Base-by-base conservation (phyloP, 495 filamentous ascomycete species). In the Thozetella sp. region DNA sequence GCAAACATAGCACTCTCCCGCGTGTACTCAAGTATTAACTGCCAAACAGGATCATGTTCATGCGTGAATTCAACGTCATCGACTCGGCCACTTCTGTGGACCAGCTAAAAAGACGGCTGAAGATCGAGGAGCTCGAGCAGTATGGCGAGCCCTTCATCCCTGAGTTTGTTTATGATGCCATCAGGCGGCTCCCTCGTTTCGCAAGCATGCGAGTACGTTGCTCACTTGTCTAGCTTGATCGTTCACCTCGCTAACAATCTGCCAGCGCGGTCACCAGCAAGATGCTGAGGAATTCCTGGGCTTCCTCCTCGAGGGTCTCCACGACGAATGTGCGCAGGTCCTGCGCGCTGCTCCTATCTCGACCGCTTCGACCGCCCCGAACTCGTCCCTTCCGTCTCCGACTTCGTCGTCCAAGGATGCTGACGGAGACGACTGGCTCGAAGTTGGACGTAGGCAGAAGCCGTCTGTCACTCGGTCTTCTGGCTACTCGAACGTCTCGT, bases 241-340 rank as follows among this genome's bases (percentile, higher is more conserved):
- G 22, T 22, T 56, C 19, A 22, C 12, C 64, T 56, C 63, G 55
- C 73, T 80, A 68, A 79, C 56, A 25, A 23, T 57, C 56, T 13
- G 24, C 20, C 56, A 92, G 88, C 89, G 93, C 53, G 95, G 95
- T 1, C 96, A 98, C 58, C 95, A 99, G 69, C 93, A 99, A 80
- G 95, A 99, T 77, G 96, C 96, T 10, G 92, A 99, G 70, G 95
- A 99, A 62, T 99, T 99, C 71, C 79, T 99, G 6, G 96, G 95
- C 0, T 97, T 98, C 64, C 80, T 98, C 37, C 81, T 99, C 9
- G 93, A 96, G 64, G 91, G 92, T 53, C 84, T 99, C 48, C 93
- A 98, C 67, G 93, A 97, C 57, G 95, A 99, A 72, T 97, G 93
- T 66, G 83, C 86, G 34, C 83, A 88, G 54, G 88, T 92, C 27